These are phyloP conservation scores for Tricholoma sp. DNA, from an alignment of 768 basidiomycete genomes.

Conservation along the genomic window DNA sequence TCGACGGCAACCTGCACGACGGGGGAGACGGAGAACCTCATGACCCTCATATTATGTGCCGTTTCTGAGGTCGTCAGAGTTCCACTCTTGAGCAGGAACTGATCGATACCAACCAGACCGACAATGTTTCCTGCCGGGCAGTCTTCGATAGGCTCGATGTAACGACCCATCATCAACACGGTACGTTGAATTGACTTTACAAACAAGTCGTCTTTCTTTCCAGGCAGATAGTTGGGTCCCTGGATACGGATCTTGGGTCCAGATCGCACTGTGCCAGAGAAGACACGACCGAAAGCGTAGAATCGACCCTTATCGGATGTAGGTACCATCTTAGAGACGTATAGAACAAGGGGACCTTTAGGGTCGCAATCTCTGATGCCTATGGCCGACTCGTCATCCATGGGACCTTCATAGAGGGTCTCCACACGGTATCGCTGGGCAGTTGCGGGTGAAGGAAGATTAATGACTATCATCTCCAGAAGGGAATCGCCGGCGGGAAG, in stretches of 20 bases:
- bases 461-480: conserved; percentile 99
- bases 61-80: conserved; percentile 97
- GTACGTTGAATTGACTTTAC: conserved; percentile 98
- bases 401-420: conserved; percentile 98
- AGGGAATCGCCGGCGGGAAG: conserved; percentile 97
- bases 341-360: conserved; percentile 92
- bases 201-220: conserved; percentile 98
- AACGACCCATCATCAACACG: conserved; percentile 99
- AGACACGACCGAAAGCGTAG: conserved; percentile 99
- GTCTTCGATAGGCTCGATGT: conserved; percentile 97
- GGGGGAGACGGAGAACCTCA: conserved; percentile 99
- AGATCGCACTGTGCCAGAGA: conserved; percentile 94
- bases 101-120: conserved; percentile 99
- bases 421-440: conserved; percentile 99
- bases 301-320: conserved; percentile 99
- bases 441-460: conserved; percentile 94
- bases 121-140: conserved; percentile 98
- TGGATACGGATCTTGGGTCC: conserved; percentile 99
- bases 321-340: conserved; percentile 99
- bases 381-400: conserved; percentile 99
- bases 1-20: conserved; percentile 99
- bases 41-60: conserved; percentile 99
- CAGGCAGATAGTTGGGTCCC: conserved; percentile 97
- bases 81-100: conserved; percentile 99
- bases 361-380: conserved; percentile 98